Evolutionary conservation across 2,329 filamentous ascomycete genomes (phyloP).

Genomic region (Penicillium sp.): DNA sequence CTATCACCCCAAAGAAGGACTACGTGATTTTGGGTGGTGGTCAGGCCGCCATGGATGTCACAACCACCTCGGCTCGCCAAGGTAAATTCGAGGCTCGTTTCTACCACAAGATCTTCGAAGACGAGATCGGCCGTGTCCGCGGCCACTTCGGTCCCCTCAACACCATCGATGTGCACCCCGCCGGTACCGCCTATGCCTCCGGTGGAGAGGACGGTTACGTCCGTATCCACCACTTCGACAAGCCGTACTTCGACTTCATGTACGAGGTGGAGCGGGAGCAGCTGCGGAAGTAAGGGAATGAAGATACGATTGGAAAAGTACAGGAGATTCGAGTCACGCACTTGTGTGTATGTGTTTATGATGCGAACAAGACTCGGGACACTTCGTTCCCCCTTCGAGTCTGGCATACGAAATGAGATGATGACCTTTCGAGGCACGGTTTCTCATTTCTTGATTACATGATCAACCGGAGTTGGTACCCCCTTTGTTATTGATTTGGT

Average conservation of each 20-base stretch:
- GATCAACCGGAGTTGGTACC: slow-evolving; percentile 41
- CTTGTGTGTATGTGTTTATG: slow-evolving; percentile 36
- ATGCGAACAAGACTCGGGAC: slow-evolving; percentile 30
- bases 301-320: slow-evolving; percentile 19
- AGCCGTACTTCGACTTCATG: slow-evolving; percentile 96
- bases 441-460: slow-evolving; percentile 38
- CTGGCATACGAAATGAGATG: slow-evolving; percentile 29
- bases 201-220: slow-evolving; percentile 99
- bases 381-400: slow-evolving; percentile 18
- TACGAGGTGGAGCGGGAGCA: slow-evolving; percentile 95
- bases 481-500: slow-evolving; percentile 30
- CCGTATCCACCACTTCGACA: slow-evolving; percentile 96
- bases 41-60: slow-evolving; percentile 98
- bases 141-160: slow-evolving; percentile 97
- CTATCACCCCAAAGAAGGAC: slow-evolving; percentile 92
- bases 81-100: slow-evolving; percentile 99
- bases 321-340: slow-evolving; percentile 27
- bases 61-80: slow-evolving; percentile 85
- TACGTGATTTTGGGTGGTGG: slow-evolving; percentile 97
- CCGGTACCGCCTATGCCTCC: slow-evolving; percentile 86
- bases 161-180: slow-evolving; percentile 89
- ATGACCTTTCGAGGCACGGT: slow-evolving; percentile 32
- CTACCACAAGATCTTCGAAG: slow-evolving; percentile 99
- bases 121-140: slow-evolving; percentile 94
- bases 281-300: slow-evolving; percentile 40